Base-by-base conservation (phyloP, 2,329 filamentous ascomycete species). In the Pseudogymnoascus pannorum region DNA sequence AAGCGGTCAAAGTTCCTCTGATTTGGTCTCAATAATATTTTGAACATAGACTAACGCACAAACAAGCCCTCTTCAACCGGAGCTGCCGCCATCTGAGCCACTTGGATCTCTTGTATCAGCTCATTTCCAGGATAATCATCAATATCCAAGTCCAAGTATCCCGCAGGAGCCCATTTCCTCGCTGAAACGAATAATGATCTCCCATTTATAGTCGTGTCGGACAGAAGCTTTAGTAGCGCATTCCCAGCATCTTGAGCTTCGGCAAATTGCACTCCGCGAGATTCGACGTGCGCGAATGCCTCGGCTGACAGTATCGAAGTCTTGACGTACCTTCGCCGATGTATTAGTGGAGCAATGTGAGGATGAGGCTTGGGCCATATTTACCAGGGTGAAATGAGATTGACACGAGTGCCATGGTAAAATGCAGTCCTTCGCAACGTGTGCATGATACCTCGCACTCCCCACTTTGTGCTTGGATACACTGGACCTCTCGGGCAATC, bases 381-480 rank as follows among this genome's bases (percentile, higher is more conserved):
- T 35, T 63, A 75, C 74, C 72, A 75, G 3, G 74, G 74, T 3
- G 71, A 72, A 36, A 75, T 73, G 24, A 73, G 63, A 57, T 74
- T 75, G 2, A 76, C 69, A 0, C 75, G 70, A 60, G 70, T 73
- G 3, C 72, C 67, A 35, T 73, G 68, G 40, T 69, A 68, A 60
- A 67, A 71, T 3, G 69, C 64, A 5, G 71, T 73, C 24, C 69
- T 64, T 36, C 73, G 62, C 42, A 76, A 61, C 9, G 70, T 67
- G 62, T 72, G 72, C 71, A 76, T 72, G n/a, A 76, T 70, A 1
- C 73, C 73, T 51, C 74, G 68, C 59, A 72, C 68, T 3, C 68
- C 73, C 66, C 72, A 76, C 63, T 76, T 76, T 12, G 70, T 72
- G 3, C 68, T 68, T 29, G 66, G 65, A 65, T 77, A 77, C 59